Base-by-base conservation (phyloP, 2,329 filamentous ascomycete genomes). In the Clarireedia homoeocarpa region DNA sequence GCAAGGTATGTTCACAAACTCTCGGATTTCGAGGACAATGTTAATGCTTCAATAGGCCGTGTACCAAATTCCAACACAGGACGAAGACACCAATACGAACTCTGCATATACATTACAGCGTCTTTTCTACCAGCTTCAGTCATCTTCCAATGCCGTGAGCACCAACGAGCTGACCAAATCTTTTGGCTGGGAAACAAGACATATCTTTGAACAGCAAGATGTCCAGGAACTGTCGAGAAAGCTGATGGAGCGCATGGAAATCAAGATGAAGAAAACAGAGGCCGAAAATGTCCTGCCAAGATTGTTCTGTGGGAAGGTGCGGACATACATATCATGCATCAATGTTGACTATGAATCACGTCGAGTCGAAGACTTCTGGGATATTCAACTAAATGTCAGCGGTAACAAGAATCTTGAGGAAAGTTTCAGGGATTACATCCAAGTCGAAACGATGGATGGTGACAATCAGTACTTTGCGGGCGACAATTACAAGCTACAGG, bases 171-270 rank as follows among this genome's bases (percentile, higher is more conserved):
- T 99, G 40, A 99, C 94, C 6, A 89, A 90, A 63, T 97, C 94
- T 0, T 99, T 99, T 70, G 94, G 94, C 24, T 99, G 94, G 94
- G 92, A 99, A 67, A 95, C 92, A 2, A 84, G 91, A 62, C 92
- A 99, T 69, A 96, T 97, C 53, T 99, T 99, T 65, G 92, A 97
- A 73, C 94, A 99, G 70, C 94, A 99, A 72, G 94, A 99, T 72
- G 94, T 99, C 7, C 94, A 99, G 71, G 94, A 99, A 71, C 77
- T 99, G 36, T 97, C 91, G 36, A 83, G 95, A 56, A 96, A 97
- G 71, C 78, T 99, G 60, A 99, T 99, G 88, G 94, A 99, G 72
- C 86, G 89, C 58, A 86, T 99, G 74, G 95, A 99, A 70, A 88
- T 94, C 67, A 92, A 89, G 70, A 99, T 99, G 95, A 99, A 99